Percentiles rank a stretch among this genome's conserved stretches.
Conservation (phyloP, 2,329 filamentous ascomycete genomes). For the Pseudogymnoascus sp. region DNA sequence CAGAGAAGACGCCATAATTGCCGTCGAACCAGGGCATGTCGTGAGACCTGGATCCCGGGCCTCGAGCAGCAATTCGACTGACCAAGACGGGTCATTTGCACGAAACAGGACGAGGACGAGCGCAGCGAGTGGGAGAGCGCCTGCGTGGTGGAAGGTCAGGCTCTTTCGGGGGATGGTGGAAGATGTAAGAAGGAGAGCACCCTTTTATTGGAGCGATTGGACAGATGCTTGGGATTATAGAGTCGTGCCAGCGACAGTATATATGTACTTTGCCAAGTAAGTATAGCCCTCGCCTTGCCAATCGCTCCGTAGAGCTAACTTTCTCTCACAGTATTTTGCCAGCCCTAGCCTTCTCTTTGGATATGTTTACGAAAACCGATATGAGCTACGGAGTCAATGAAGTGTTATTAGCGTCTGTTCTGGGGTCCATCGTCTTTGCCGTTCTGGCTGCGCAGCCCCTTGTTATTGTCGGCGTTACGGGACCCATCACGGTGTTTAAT, state of each 20-base stretch:
- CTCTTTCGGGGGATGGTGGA: conserved; percentile 74
- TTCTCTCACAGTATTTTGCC: conserved; percentile 62
- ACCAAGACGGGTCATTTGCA: background rate
- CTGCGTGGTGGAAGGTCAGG: conserved; percentile 64
- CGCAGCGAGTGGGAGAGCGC: background rate
- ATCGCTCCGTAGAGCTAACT: conserved; percentile 13
- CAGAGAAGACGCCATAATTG: background rate
- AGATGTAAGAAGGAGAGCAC: conserved; percentile 65
- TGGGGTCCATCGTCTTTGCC: conserved; percentile 75
- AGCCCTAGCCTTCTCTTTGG: conserved; percentile 79
- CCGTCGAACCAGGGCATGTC: background rate
- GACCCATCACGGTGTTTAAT: conserved; percentile 88
- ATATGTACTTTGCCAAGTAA: conserved; percentile 95
- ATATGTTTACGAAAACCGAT: conserved; percentile 86
- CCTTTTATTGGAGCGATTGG: conserved; percentile 79
- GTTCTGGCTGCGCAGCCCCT: conserved; percentile 75
- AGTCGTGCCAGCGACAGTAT: conserved; percentile 77
- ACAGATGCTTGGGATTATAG: conserved; percentile 84
- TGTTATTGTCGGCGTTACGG: conserved; percentile 85
- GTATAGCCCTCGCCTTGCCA: conserved; percentile 20
- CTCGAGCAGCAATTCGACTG: background rate
- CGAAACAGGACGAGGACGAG: background rate
- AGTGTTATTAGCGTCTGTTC: conserved; percentile 75
- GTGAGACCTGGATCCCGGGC: background rate
- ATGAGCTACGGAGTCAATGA: conserved; percentile 87